phyloP scores from a whole-genome alignment of 2,329 filamentous ascomycete species.

The Cladosporium austrohemisphaericum region DNA sequence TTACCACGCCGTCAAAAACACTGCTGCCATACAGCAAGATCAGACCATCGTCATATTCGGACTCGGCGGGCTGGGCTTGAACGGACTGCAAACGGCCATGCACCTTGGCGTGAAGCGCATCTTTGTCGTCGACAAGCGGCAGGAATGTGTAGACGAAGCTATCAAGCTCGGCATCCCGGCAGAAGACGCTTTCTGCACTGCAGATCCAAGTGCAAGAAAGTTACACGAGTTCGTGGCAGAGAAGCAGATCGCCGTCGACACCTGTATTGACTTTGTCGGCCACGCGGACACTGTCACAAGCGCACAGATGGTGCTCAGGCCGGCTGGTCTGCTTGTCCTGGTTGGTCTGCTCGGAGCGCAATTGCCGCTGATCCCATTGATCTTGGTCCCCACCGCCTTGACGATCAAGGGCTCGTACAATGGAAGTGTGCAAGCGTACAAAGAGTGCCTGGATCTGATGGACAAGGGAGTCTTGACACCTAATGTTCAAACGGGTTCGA shows the following conservation, averaged over 20 bases:
- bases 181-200: conserved; percentile 26
- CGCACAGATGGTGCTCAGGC: conserved; percentile 21
- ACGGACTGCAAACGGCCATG: conserved; percentile 42
- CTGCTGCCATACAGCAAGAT: conserved; percentile 34
- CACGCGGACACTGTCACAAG: conserved; percentile 21
- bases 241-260: conserved; percentile 22
- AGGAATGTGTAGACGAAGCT: conserved; percentile 32
- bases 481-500: conserved; percentile 32
- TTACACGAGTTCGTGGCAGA: conserved; percentile 19
- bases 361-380: conserved; percentile 18
- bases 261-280: conserved; percentile 25
- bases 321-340: conserved; percentile 21
- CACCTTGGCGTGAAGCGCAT: conserved; percentile 46
- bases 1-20: conserved; percentile 39
- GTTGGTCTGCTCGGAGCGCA: conserved; percentile 22
- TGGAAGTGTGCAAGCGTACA: conserved; percentile 40
- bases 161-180: conserved; percentile 31
- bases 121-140: conserved; percentile 35
- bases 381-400: conserved; percentile 18
- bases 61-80: conserved; percentile 42
- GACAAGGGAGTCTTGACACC: conserved; percentile 33
- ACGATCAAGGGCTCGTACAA: conserved; percentile 37
- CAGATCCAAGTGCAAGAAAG: conserved; percentile 15
- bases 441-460: conserved; percentile 37
- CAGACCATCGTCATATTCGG: conserved; percentile 42